Conservation (phyloP, 2,329 filamentous ascomycete species). For the Daldinia eschscholtzii region DNA sequence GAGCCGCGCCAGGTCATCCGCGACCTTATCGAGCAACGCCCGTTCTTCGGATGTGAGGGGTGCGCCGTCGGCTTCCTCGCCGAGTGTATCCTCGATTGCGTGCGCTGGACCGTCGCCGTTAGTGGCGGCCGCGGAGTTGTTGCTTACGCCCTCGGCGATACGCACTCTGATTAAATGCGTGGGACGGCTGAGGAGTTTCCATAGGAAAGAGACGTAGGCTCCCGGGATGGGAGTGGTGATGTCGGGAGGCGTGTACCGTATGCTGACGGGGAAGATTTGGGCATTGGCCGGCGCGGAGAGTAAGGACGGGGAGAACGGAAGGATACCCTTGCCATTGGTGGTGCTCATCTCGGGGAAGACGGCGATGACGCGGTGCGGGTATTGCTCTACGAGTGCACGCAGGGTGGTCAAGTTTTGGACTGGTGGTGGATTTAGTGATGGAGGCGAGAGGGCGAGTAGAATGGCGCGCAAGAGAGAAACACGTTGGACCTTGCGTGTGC, state of each 20-base stretch:
- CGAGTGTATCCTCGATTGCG: constrained; percentile 35
- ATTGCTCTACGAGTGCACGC: constrained; percentile 70
- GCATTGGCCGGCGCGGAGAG: constrained; percentile 74
- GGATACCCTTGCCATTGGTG: constrained; percentile 90
- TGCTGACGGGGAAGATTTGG: constrained; percentile 89
- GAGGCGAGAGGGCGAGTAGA: constrained; percentile 74
- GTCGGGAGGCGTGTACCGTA: constrained; percentile 89
- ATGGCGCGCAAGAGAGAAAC: constrained; percentile 84
- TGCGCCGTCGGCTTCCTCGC: constrained; percentile 46
- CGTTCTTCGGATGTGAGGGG: constrained; percentile 70
- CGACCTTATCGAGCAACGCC: constrained; percentile 80
- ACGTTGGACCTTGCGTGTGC: constrained; percentile 77
- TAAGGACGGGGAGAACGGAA: constrained; percentile 84
- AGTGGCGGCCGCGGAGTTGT: constrained; percentile 58
- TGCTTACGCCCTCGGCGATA: constrained; percentile 81
- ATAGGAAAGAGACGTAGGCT: constrained; percentile 79
- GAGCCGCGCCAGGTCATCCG: constrained; percentile 86
- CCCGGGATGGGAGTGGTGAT: constrained; percentile 91
- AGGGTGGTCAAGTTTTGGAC: constrained; percentile 70
- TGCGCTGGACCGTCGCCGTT: constrained; percentile 49
- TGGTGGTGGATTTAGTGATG: constrained; percentile 61
- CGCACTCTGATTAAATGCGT: constrained; percentile 92
- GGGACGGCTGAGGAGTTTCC: constrained; percentile 85
- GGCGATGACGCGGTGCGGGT: constrained; percentile 82
- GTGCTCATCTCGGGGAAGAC: constrained; percentile 96